These are phyloP conservation scores for Penicillium maclennaniae DNA, from an alignment of 495 filamentous ascomycete genomes.

Conservation along the genomic window DNA sequence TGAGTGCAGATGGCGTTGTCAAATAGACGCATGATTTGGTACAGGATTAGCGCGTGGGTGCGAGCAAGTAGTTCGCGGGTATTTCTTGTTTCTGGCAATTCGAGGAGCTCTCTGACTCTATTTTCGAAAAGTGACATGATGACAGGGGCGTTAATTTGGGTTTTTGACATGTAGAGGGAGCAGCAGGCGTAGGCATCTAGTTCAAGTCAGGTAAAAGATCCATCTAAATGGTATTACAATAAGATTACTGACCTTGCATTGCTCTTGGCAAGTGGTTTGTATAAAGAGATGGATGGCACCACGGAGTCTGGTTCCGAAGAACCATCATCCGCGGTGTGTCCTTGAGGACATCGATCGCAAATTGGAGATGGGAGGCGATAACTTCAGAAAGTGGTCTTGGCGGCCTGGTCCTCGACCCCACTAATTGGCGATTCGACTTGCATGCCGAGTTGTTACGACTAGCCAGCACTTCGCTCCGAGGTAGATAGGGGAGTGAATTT, in stretches of 20 bases:
- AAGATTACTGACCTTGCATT: constrained; percentile 42
- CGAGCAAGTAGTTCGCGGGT: constrained; percentile 26
- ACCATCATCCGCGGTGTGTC: constrained; percentile 45
- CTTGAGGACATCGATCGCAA: constrained; percentile 40
- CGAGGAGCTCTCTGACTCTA: constrained; percentile 34
- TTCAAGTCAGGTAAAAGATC: too few species aligned
- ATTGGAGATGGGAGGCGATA: constrained; percentile 36
- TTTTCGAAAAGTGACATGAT: constrained; percentile 41
- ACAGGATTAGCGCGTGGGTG: constrained; percentile 33
- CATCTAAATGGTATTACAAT: neutral
- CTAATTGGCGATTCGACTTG: constrained; percentile 1
- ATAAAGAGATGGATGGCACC: constrained; percentile 48
- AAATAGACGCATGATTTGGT: constrained; percentile 51
- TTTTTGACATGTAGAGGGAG: constrained; percentile 47
- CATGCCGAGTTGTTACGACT: neutral
- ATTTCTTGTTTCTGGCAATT: constrained; percentile 26
- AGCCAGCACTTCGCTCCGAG: neutral
- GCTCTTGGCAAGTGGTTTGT: constrained; percentile 41
- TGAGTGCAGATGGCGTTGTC: constrained; percentile 52
- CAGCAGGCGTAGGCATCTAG: constrained; percentile 48
- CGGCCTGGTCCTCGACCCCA: constrained; percentile 4
- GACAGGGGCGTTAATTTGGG: constrained; percentile 37
- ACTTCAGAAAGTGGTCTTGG: constrained; percentile 16
- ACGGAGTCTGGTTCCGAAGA: constrained; percentile 43
- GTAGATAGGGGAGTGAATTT: neutral